phyloP scores from a whole-genome alignment of 441 rosid genomes.

The Eutrema salsugineum region DNA sequence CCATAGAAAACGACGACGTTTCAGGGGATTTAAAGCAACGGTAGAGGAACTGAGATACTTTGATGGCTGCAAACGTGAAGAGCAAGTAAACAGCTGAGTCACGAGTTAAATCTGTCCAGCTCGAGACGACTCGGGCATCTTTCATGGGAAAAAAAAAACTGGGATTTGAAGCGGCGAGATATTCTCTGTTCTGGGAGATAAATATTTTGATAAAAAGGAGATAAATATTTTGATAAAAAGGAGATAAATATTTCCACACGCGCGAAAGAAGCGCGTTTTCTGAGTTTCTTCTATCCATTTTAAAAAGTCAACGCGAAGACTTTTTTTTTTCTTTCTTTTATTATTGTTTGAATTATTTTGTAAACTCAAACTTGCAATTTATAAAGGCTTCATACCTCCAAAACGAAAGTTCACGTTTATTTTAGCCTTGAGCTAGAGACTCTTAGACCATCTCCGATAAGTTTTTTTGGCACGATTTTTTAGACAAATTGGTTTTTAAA shows the following conservation, averaged over 20 bases:
- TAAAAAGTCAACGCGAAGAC: not conserved
- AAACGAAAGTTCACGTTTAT: no score
- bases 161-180: not conserved
- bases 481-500: no score
- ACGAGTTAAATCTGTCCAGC: slow-evolving; percentile 38
- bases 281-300: not conserved
- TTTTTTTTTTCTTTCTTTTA: not conserved
- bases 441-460: no score
- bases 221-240: not conserved
- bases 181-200: not conserved
- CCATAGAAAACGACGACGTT: slow-evolving; percentile 41
- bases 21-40: slow-evolving; percentile 1
- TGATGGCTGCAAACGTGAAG: slow-evolving; percentile 30
- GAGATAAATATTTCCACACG: not conserved
- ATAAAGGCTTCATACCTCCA: no score
- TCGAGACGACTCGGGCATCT: slow-evolving; percentile 17
- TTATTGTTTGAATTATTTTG: not conserved
- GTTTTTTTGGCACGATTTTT: no score
- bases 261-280: slow-evolving; percentile 2
- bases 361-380: not conserved
- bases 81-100: slow-evolving; percentile 29
- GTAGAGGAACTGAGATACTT: slow-evolving; percentile 26
- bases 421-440: no score
- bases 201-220: not conserved
- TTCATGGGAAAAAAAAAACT: not conserved